Conservation (phyloP, 371 early-diverging fungal species). For the Rhizopus delemar region DNA sequence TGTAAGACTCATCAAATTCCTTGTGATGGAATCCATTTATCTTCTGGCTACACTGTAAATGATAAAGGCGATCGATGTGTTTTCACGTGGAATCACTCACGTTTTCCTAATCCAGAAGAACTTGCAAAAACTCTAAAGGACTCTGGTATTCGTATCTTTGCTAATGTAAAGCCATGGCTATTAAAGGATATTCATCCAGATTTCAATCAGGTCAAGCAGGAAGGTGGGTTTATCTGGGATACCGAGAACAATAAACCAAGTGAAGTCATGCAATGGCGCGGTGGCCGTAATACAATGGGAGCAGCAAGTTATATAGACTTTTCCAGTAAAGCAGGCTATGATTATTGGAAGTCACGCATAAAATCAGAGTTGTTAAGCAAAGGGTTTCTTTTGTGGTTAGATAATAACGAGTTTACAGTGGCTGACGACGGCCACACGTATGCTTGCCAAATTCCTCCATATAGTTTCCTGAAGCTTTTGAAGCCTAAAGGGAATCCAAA, state of each 20-base stretch:
- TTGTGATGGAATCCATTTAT: conserved; percentile 65
- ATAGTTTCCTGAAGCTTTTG: not conserved
- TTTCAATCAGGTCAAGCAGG: conserved; percentile 29
- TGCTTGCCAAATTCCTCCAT: conserved; percentile 30
- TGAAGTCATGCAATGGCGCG: conserved; percentile 54
- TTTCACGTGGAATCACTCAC: conserved; percentile 60
- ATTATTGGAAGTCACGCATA: conserved; percentile 55
- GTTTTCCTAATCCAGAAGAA: conserved; percentile 54
- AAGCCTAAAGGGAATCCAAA: not conserved
- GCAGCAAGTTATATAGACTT: conserved; percentile 61
- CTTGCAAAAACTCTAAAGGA: conserved; percentile 35
- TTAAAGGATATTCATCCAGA: conserved; percentile 54
- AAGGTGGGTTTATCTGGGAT: conserved; percentile 54
- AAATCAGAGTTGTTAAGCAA: conserved; percentile 43
- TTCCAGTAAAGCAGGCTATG: conserved; percentile 48
- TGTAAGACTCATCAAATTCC: conserved; percentile 53
- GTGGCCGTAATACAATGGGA: conserved; percentile 51
- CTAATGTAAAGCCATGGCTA: conserved; percentile 70
- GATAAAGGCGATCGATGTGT: conserved; percentile 56
- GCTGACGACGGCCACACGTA: conserved; percentile 46
- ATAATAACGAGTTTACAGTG: conserved; percentile 63
- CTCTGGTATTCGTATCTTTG: conserved; percentile 54
- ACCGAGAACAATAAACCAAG: conserved; percentile 28
- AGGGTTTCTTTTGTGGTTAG: conserved; percentile 64
- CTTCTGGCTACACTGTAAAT: conserved; percentile 60